A percentile compares a stretch with the other conserved stretches of the same genome.
These are phyloP conservation scores for Noccaea caerulescens DNA, from an alignment of 345 rosid species.

Conservation along the genomic window DNA sequence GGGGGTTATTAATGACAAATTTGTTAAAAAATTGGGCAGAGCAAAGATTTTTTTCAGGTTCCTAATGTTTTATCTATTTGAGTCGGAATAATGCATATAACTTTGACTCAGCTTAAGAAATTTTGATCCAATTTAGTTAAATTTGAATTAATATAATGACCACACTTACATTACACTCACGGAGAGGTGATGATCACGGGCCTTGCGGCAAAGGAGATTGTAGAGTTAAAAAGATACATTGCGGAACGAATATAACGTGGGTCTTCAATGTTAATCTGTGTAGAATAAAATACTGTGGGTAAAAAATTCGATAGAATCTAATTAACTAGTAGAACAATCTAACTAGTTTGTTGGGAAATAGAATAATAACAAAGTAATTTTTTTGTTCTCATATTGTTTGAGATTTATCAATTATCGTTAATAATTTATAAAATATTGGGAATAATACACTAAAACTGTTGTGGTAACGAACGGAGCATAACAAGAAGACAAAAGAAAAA, in stretches of 20 bases:
- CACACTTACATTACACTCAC: neutral
- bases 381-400: neutral
- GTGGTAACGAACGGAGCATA: neutral
- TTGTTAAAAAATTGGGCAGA: neutral
- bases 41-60: neutral
- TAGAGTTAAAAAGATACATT: neutral
- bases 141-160: neutral
- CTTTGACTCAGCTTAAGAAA: neutral
- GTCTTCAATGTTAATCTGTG: neutral
- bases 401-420: too few species aligned
- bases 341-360: neutral
- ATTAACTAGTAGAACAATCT: neutral
- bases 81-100: neutral
- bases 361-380: neutral
- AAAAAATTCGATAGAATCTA: neutral
- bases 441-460: neutral
- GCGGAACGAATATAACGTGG: neutral
- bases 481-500: neutral
- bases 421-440: too few species aligned
- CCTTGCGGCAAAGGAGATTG: neutral
- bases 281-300: neutral
- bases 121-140: neutral
- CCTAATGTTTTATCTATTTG: neutral
- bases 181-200: constrained; percentile 21
- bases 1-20: too few species aligned